phyloP scores from a whole-genome alignment of 208 protist species.

The Herpetomonas muscarum region DNA sequence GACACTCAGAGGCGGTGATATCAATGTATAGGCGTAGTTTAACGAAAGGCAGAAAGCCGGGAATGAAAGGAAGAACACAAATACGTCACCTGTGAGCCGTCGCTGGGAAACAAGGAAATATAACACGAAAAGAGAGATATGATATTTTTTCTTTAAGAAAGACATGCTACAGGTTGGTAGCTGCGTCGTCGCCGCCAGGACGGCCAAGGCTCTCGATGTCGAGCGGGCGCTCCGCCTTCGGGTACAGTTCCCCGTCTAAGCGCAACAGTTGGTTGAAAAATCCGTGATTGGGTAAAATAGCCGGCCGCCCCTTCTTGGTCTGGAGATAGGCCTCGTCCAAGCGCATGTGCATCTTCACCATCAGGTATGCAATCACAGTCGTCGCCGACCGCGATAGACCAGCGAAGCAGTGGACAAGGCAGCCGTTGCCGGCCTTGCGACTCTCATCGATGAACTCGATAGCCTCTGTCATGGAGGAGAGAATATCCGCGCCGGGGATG shows the following conservation, averaged over 20 bases:
- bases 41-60: too few relatives aligned
- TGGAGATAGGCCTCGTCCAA: conserved; percentile 80
- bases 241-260: conserved; percentile 66
- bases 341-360: conserved; percentile 80
- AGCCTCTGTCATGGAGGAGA: conserved; percentile 67
- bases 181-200: conserved; percentile 9
- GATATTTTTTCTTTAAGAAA: too few relatives aligned
- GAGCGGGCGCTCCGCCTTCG: conserved; percentile 37
- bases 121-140: too few relatives aligned
- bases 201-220: conserved; percentile 50
- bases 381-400: conserved; percentile 87
- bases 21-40: too few relatives aligned
- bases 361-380: conserved; percentile 85
- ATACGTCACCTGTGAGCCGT: too few relatives aligned
- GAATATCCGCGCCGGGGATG: conserved; percentile 79
- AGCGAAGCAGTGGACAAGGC: conserved; percentile 89
- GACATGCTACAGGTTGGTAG: not conserved
- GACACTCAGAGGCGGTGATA: too few relatives aligned
- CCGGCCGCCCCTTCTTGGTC: conserved; percentile 65
- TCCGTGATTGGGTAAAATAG: conserved; percentile 79
- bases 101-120: too few relatives aligned
- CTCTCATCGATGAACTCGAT: conserved; percentile 79
- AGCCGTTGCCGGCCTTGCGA: conserved; percentile 40
- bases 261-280: conserved; percentile 76
- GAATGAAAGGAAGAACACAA: too few relatives aligned